Evolutionary conservation across 805 yeast genomes (phyloP).

Genomic region (Wickerhamomyces hampshirensis): DNA sequence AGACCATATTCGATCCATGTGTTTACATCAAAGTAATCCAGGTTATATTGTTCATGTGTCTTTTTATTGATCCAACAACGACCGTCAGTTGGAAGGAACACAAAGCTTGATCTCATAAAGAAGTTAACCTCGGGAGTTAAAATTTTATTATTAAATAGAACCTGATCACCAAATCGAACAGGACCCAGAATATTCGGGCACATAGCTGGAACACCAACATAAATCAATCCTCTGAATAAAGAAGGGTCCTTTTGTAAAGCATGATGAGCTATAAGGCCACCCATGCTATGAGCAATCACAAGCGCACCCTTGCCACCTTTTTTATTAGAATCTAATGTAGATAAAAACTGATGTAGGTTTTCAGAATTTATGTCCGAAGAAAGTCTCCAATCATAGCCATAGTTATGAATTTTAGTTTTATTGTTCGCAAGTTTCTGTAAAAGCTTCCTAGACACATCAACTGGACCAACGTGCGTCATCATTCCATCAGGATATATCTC

Average conservation of each 20-base stretch:
- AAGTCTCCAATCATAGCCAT: slow-evolving; percentile 94
- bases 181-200: slow-evolving; percentile 89
- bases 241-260: slow-evolving; percentile 65
- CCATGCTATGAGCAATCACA: slow-evolving; percentile 91
- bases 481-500: slow-evolving; percentile 69
- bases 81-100: slow-evolving; percentile 74
- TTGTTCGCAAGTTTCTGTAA: slow-evolving; percentile 55
- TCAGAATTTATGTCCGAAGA: slow-evolving; percentile 52
- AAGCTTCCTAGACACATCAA: slow-evolving; percentile 66
- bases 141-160: slow-evolving; percentile 66
- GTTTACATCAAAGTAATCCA: slow-evolving; percentile 78
- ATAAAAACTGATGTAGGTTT: slow-evolving; percentile 46
- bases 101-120: slow-evolving; percentile 80
- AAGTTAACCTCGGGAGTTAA: slow-evolving; percentile 79
- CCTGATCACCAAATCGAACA: slow-evolving; percentile 73
- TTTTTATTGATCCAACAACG: slow-evolving; percentile 61
- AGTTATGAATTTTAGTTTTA: slow-evolving; percentile 58
- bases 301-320: slow-evolving; percentile 49
- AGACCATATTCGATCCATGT: slow-evolving; percentile 74
- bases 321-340: slow-evolving; percentile 36
- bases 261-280: slow-evolving; percentile 81
- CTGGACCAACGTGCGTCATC: slow-evolving; percentile 79
- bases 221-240: slow-evolving; percentile 68
- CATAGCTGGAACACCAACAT: slow-evolving; percentile 80
- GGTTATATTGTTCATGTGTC: slow-evolving; percentile 51